Evolutionary conservation across 805 yeast species (phyloP).

Genomic region (Candida hungchunana): DNA sequence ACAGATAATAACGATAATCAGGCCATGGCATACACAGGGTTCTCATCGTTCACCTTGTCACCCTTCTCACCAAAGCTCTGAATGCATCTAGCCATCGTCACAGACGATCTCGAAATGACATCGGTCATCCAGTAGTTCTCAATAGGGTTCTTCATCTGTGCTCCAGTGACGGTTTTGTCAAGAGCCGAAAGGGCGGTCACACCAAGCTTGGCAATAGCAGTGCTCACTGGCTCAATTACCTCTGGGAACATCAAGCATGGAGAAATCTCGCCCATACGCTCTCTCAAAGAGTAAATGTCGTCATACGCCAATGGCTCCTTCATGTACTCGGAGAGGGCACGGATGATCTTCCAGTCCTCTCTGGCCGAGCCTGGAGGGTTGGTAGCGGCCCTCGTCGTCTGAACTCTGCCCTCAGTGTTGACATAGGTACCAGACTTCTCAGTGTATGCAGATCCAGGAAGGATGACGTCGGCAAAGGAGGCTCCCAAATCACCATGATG

Average conservation of each 20-base stretch:
- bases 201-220: conserved; percentile 54
- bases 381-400: conserved; percentile 79
- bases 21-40: conserved; percentile 27
- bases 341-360: conserved; percentile 85
- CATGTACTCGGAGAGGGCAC: conserved; percentile 78
- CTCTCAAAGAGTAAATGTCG: conserved; percentile 61
- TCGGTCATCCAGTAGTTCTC: conserved; percentile 86
- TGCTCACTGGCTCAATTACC: conserved; percentile 62
- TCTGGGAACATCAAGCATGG: conserved; percentile 79
- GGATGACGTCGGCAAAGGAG: conserved; percentile 77
- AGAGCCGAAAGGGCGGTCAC: conserved; percentile 37
- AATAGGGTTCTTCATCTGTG: conserved; percentile 62
- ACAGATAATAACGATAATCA: conserved; percentile 5
- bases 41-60: conserved; percentile 50
- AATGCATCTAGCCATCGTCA: conserved; percentile 87
- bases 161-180: conserved; percentile 39
- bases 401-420: conserved; percentile 88
- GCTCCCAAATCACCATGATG: conserved; percentile 93
- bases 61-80: conserved; percentile 64
- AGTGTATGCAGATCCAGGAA: conserved; percentile 87
- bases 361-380: conserved; percentile 87
- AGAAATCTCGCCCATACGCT: conserved; percentile 69
- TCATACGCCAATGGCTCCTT: conserved; percentile 72
- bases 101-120: conserved; percentile 80
- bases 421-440: conserved; percentile 82